phyloP scores from a whole-genome alignment of 208 protist genomes.

The Strigomonas galati region DNA sequence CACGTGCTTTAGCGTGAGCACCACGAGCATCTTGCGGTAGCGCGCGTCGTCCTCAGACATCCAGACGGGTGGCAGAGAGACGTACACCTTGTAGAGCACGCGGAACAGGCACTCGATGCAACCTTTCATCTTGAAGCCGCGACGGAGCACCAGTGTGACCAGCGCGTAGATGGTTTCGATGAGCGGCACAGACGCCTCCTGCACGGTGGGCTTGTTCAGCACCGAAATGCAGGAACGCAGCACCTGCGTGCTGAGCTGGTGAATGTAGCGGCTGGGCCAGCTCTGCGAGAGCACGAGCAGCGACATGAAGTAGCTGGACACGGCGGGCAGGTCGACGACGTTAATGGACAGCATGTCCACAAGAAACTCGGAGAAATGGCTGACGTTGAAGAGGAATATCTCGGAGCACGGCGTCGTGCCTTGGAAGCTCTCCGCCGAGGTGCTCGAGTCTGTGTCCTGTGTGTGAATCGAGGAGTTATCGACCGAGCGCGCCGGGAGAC shows the following conservation, averaged over 20 bases:
- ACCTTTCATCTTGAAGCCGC: slow-evolving; percentile 67
- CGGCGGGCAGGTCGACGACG: slow-evolving; percentile 63
- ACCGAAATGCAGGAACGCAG: slow-evolving; percentile 69
- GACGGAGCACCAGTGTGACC: slow-evolving; percentile 39
- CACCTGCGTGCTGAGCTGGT: slow-evolving; percentile 71
- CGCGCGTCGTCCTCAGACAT: slow-evolving; percentile 50
- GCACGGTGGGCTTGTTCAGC: slow-evolving; percentile 55
- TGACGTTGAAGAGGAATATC: slow-evolving; percentile 79
- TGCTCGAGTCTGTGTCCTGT: background rate
- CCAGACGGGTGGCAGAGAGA: slow-evolving; percentile 45
- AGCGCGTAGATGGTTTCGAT: slow-evolving; percentile 63
- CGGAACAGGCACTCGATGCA: slow-evolving; percentile 66
- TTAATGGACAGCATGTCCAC: slow-evolving; percentile 81
- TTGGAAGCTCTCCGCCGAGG: background rate
- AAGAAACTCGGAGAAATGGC: slow-evolving; percentile 69
- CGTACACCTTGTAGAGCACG: slow-evolving; percentile 67
- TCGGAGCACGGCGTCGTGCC: slow-evolving; percentile 21
- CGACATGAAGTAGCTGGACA: slow-evolving; percentile 52
- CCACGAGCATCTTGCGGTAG: slow-evolving; percentile 40
- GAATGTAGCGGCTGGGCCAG: slow-evolving; percentile 54
- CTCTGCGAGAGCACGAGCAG: slow-evolving; percentile 45
- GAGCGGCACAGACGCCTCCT: slow-evolving; percentile 43
- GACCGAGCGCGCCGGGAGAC: background rate
- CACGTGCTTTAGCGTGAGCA: slow-evolving; percentile 61
- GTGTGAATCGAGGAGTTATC: background rate